Evolutionary conservation across 1,139 yeast genomes (phyloP), one percentile per base, ranked within the genome.

Genomic region (Protomyces pachydermus): DNA sequence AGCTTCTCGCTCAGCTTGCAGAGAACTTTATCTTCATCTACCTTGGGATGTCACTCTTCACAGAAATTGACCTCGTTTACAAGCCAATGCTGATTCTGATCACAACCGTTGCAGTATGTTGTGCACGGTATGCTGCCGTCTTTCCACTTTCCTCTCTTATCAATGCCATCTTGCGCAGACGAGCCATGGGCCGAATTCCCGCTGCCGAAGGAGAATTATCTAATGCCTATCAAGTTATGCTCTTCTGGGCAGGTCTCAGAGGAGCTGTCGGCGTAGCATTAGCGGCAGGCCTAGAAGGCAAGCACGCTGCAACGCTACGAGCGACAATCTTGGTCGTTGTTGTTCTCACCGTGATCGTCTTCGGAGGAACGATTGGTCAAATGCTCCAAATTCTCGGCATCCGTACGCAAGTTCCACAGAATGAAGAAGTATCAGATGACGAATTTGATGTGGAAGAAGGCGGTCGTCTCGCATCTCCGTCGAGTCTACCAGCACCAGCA

Each of bases 201-300:
- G 9, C 46, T n/a, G 64, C 51, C 23, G 46, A 54, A 68, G 69
- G 53, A 61, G 97, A 91, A 71, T 91, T 95, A 67, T 93, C 96
- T 25, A 95, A 90, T 71, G 90, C 88, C 66, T 95, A 95, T 75
- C 98, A 95, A 76, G 90, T 91, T 90, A 93, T 95, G 98, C 89
- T 95, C 56, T 95, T 95, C 75, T 95, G 99, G 99, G 98, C 98
- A 1, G 99, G 99, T 4, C 80, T 95, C 66, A 81, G 99, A 72
- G 99, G 99, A 66, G 99, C 99, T 0, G 99, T 95, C 42, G 99
- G 99, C 69, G 99, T 95, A 2, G 99, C 98, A 0, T 81, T 95
- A 71, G 98, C 98, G 0, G 91, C 95, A 84, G 98, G 98, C 1
- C 79, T 95, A 58, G 96, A 89, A 75, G 98, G 98, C 67, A 97